phyloP scores from a whole-genome alignment of 2,329 filamentous ascomycete genomes.

The Diaporthe batatas region DNA sequence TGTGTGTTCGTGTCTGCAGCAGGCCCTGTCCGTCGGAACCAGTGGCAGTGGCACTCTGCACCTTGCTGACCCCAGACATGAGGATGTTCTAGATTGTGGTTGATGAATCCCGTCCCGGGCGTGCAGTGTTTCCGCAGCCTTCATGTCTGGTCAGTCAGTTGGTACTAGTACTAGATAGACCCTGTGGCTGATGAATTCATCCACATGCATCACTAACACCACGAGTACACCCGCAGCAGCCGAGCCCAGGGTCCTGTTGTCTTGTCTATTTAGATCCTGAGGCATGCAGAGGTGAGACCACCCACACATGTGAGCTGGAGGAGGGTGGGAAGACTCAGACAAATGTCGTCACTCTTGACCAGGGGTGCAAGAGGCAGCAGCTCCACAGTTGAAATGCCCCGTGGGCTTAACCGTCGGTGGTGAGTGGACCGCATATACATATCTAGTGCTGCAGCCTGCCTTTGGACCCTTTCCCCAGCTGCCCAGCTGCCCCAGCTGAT shows the following conservation, averaged over 20 bases:
- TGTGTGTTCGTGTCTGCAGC: slow-evolving; percentile 23
- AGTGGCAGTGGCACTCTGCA: neutral
- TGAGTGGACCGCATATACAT: neutral
- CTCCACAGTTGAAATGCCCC: neutral
- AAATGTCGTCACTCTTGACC: slow-evolving; percentile 26
- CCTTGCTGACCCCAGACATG: neutral
- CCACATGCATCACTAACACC: too few species aligned
- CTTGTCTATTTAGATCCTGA: neutral
- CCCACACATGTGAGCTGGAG: slow-evolving; percentile 9
- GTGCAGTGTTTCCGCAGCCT: too few species aligned
- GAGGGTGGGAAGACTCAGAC: slow-evolving; percentile 11
- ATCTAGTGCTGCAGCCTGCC: slow-evolving; percentile 20
- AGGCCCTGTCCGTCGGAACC: neutral
- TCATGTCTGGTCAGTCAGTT: too few species aligned
- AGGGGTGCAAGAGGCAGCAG: neutral
- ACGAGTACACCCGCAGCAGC: neutral
- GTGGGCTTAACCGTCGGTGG: too few species aligned
- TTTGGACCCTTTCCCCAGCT: neutral
- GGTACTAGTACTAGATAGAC: too few species aligned
- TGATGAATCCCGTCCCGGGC: neutral
- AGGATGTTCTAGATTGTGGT: neutral
- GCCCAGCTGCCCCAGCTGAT: slow-evolving; percentile 6
- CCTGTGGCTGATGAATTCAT: neutral
- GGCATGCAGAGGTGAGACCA: neutral
- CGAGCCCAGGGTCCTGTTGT: neutral